These are phyloP conservation scores for Cystofilobasidium ferigula DNA, from an alignment of 768 basidiomycete genomes.

Conservation along the genomic window DNA sequence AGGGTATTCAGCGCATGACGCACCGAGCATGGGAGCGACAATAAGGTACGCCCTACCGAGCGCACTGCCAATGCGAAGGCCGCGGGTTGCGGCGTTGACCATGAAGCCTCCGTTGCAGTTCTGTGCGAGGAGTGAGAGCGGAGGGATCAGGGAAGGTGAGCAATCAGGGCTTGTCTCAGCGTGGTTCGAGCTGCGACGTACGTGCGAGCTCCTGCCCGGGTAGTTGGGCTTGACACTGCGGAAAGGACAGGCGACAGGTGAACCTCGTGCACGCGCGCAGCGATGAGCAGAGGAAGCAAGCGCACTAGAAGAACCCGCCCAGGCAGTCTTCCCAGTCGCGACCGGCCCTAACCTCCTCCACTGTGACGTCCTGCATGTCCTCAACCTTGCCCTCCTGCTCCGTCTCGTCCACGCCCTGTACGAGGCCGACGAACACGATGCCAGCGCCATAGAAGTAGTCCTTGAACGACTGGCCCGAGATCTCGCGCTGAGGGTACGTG, in stretches of 20 bases:
- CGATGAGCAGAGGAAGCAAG: constrained; percentile 11
- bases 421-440: constrained; percentile 55
- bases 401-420: constrained; percentile 27
- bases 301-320: constrained; percentile 70
- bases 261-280: not conserved
- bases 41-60: constrained; percentile 68
- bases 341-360: constrained; percentile 45
- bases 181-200: constrained; percentile 41
- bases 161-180: not conserved
- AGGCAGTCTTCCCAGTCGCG: constrained; percentile 59
- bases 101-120: constrained; percentile 87
- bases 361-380: constrained; percentile 31
- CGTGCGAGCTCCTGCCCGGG: constrained; percentile 80
- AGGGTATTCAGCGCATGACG: not conserved
- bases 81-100: constrained; percentile 54
- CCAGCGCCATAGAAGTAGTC: constrained; percentile 68
- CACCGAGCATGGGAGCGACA: constrained; percentile 60
- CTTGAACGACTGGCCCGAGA: constrained; percentile 50
- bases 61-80: constrained; percentile 54
- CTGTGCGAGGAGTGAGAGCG: constrained; percentile 39
- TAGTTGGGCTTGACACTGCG: constrained; percentile 71
- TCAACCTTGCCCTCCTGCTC: constrained; percentile 29
- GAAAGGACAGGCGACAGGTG: not conserved
- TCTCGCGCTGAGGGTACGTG: constrained; percentile 73
- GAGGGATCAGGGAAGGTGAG: not conserved